Evolutionary conservation across 257 asterid species (phyloP).

Genomic region (Rauvolfia tetraphylla): DNA sequence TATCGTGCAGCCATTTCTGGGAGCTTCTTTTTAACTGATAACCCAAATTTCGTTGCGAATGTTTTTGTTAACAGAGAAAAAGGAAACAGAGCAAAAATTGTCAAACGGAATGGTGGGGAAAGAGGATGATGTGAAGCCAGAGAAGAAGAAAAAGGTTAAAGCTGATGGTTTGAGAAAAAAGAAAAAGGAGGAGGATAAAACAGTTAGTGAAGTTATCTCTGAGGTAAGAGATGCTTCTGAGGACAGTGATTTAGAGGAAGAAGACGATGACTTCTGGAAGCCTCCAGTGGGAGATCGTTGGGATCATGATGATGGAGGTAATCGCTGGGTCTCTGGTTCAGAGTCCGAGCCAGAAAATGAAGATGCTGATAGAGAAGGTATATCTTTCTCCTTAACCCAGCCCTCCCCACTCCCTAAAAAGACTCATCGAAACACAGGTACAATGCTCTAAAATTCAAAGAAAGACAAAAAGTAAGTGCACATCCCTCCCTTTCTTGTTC

Average conservation of each 20-base stretch:
- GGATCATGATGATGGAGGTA: constrained; percentile 89
- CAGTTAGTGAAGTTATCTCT: constrained; percentile 35
- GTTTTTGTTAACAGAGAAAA: constrained; percentile 47
- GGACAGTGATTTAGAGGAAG: constrained; percentile 51
- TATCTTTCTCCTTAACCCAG: not conserved
- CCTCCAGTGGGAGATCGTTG: constrained; percentile 91
- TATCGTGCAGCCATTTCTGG: not conserved
- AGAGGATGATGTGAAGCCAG: constrained; percentile 29
- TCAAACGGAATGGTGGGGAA: constrained; percentile 30
- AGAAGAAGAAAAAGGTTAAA: constrained; percentile 30
- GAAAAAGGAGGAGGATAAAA: constrained; percentile 39
- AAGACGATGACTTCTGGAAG: constrained; percentile 74
- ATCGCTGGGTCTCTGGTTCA: constrained; percentile 73
- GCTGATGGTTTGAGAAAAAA: constrained; percentile 24
- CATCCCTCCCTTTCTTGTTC: no score
- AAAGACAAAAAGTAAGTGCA: not conserved
- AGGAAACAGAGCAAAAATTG: constrained; percentile 49
- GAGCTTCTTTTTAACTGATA: not conserved
- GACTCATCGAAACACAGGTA: not conserved
- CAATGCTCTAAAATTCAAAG: not conserved
- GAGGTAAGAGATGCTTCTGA: constrained; percentile 52
- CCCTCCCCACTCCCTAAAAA: not conserved
- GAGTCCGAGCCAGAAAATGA: constrained; percentile 56
- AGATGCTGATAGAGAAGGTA: constrained; percentile 56
- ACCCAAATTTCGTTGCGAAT: not conserved